Conservation (phyloP, 441 rosid genomes). For the Flueggea neowawraea region DNA sequence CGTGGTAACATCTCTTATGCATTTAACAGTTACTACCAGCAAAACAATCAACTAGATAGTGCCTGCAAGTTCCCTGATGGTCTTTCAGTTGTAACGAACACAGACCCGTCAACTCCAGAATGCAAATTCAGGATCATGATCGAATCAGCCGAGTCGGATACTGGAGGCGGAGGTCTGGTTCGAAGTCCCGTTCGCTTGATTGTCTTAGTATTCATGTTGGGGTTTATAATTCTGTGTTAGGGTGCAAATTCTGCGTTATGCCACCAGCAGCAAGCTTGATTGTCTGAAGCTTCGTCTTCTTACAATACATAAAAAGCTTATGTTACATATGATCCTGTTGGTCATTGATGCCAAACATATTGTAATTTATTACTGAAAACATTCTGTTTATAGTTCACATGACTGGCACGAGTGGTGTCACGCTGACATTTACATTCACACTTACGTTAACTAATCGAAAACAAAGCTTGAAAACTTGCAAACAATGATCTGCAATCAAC, state of each 20-base stretch:
- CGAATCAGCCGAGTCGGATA: not conserved
- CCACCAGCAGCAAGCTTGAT: too few species aligned
- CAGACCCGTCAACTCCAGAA: constrained; percentile 45
- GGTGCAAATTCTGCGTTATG: too few species aligned
- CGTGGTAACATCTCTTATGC: constrained; percentile 60
- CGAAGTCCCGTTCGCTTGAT: not conserved
- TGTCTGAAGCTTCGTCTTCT: too few species aligned
- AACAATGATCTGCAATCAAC: too few species aligned
- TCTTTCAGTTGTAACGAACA: constrained; percentile 28
- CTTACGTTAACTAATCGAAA: too few species aligned
- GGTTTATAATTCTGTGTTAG: not conserved
- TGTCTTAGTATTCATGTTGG: not conserved
- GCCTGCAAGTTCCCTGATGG: constrained; percentile 54
- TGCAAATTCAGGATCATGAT: constrained; percentile 60
- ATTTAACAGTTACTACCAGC: constrained; percentile 64
- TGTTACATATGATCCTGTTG: not conserved
- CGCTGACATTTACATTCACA: too few species aligned
- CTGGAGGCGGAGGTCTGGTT: not conserved
- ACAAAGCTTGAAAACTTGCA: too few species aligned
- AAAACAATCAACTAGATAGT: constrained; percentile 42
- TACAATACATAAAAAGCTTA: too few species aligned
- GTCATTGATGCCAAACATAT: not conserved
- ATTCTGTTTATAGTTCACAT: too few species aligned
- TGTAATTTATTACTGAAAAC: not conserved
- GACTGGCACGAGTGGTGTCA: too few species aligned